Base-by-base conservation (phyloP, 2,329 filamentous ascomycete species). In the Phialemoniopsis sp. region DNA sequence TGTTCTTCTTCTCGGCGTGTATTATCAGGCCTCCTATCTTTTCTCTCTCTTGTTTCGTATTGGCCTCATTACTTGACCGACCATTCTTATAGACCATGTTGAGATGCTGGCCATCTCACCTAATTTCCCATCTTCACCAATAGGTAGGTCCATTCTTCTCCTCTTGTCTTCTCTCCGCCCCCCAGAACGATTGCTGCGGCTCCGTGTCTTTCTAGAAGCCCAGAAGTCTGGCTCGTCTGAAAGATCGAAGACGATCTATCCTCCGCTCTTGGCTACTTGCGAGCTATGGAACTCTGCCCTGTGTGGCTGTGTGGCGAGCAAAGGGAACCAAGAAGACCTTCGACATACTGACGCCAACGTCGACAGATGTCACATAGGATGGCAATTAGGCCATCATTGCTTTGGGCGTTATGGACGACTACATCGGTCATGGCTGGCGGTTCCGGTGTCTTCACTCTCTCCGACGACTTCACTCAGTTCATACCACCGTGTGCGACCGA, bases 401-500 rank as follows among this genome's bases (percentile, higher is more conserved):
- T 46, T 39, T 41, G 54, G 38, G 45, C 49, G 41, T 41, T 58
- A 50, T 59, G 55, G 51, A 53, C 63, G 45, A 51, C 60, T 43
- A 43, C 55, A 32, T 49, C 54, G 18, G 21, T 40, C 14, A 46
- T 48, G 47, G 42, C 48, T 35, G 49, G 49, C 30, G 49, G 52
- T 32, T 53, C 53, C 28, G 36, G 51, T 38, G 51, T 55, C 31
- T 51, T 54, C 42, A 54, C 50, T 41, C 54, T 70, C 30, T 55
- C 61, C 2, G 52, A 49, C 40, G 63, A 66, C 30, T 51, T 76
- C 18, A 57, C 65, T 30, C 51, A 58, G 38, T 60, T 67, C 37
- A 59, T 82, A n/a, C 79, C 80, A 7, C 45, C 58, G 13, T 87
- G 83, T 53, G 80, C 82, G 4, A 61, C 68, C 45, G 49, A 58